phyloP scores from a whole-genome alignment of 352 stramenopile genomes.

The Pythium phragmiticola region DNA sequence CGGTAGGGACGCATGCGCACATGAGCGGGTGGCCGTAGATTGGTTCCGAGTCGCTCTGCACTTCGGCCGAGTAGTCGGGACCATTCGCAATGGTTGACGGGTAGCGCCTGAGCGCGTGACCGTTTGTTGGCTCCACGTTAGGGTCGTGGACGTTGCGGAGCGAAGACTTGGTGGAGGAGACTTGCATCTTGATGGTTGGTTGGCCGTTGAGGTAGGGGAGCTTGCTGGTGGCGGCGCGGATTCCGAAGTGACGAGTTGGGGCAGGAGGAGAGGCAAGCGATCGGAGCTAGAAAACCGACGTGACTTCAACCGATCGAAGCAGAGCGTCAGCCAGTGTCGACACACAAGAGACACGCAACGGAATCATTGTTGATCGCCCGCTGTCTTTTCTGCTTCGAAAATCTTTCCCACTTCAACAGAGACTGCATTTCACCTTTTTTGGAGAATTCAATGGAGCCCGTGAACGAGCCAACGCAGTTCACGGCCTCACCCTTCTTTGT shows the following conservation, averaged over 20 bases:
- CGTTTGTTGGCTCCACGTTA: slow-evolving; percentile 8
- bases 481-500: slow-evolving; percentile 1
- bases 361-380: neutral
- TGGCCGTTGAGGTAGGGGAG: neutral
- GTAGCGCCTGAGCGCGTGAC: slow-evolving; percentile 10
- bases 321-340: neutral
- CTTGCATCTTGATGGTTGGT: slow-evolving; percentile 19
- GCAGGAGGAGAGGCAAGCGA: neutral
- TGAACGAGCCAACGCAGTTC: neutral
- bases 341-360: slow-evolving; percentile 6
- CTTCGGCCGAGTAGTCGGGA: slow-evolving; percentile 28
- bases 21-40: slow-evolving; percentile 86
- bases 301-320: slow-evolving; percentile 5
- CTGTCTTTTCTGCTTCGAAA: slow-evolving; percentile 12
- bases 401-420: slow-evolving; percentile 2
- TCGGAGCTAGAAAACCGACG: neutral
- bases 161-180: slow-evolving; percentile 12
- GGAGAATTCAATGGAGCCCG: neutral
- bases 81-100: slow-evolving; percentile 3
- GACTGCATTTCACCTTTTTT: slow-evolving; percentile 1
- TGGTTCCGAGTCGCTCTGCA: slow-evolving; percentile 45
- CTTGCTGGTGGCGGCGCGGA: neutral
- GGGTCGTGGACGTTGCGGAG: slow-evolving; percentile 12
- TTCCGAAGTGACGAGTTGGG: slow-evolving; percentile 12
- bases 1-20: slow-evolving; percentile 56